Percentiles rank a stretch among this genome's conserved stretches.
phyloP scores from a whole-genome alignment of 371 early-diverging fungal species.

The Parasitella parasitica region DNA sequence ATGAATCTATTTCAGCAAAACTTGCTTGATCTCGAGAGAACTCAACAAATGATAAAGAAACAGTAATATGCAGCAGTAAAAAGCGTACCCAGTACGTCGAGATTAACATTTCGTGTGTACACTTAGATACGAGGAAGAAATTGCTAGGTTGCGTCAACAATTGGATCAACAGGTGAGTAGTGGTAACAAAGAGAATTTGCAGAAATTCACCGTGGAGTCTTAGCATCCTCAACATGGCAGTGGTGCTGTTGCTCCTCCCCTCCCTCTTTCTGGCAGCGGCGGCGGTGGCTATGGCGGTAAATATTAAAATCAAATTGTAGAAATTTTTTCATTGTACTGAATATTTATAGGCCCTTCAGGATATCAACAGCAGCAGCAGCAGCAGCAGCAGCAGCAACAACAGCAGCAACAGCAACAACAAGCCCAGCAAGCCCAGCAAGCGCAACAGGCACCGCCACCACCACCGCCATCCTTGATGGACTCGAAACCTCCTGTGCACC shows the following conservation, averaged over 20 bases:
- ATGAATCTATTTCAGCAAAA: conserved; percentile 73
- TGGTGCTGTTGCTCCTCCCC: conserved; percentile 22
- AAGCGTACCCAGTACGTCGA: background rate
- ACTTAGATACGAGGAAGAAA: conserved; percentile 54
- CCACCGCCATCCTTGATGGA: conserved; percentile 32
- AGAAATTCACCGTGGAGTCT: background rate
- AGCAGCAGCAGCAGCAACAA: background rate
- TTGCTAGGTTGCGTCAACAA: conserved; percentile 48
- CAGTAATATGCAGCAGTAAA: conserved; percentile 34
- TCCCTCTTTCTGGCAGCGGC: conserved; percentile 14
- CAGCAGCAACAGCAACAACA: conserved; percentile 1
- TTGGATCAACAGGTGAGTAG: conserved; percentile 40
- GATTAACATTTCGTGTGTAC: background rate
- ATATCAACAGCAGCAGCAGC: conserved; percentile 22
- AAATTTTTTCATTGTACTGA: background rate
- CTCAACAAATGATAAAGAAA: conserved; percentile 73
- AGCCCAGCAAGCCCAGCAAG: no score
- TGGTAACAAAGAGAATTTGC: conserved; percentile 1
- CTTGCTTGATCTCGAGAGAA: conserved; percentile 76
- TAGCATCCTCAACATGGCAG: conserved; percentile 21
- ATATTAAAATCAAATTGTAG: background rate
- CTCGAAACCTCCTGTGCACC: conserved; percentile 28
- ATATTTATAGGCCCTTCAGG: conserved; percentile 25
- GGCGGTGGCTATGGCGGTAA: conserved; percentile 14
- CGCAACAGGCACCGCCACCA: conserved; percentile 9